Evolutionary conservation across 2,329 filamentous ascomycete genomes (phyloP).

Genomic region (Trematosphaeria pertusa): DNA sequence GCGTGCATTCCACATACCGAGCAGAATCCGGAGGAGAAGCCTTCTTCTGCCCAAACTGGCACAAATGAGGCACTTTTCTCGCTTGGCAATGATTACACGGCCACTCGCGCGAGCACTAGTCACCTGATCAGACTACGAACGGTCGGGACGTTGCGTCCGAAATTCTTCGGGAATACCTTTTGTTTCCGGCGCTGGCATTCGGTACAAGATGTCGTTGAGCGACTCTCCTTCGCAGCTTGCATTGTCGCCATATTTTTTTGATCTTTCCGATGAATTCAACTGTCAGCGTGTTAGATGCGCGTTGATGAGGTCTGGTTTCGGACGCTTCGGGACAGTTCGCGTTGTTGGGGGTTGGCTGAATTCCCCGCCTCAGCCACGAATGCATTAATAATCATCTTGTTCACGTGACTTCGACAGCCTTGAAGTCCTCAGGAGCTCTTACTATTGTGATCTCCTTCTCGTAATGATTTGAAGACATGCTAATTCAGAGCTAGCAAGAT

Average conservation of each 20-base stretch:
- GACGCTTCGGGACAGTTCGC: too few species aligned
- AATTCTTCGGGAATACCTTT: slow-evolving; percentile 46
- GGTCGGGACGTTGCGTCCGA: slow-evolving; percentile 9
- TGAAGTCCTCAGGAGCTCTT: too few species aligned
- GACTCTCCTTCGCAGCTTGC: slow-evolving; percentile 34
- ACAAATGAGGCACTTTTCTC: slow-evolving; percentile 57
- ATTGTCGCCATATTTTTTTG: slow-evolving; percentile 13
- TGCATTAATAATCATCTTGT: too few species aligned
- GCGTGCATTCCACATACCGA: slow-evolving; percentile 22
- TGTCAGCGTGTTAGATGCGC: too few species aligned
- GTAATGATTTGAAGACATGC: too few species aligned
- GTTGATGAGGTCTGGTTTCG: too few species aligned
- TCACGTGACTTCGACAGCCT: too few species aligned
- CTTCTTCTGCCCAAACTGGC: slow-evolving; percentile 52
- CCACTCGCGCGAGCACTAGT: slow-evolving; percentile 58
- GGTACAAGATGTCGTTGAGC: slow-evolving; percentile 47
- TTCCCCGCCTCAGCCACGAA: too few species aligned
- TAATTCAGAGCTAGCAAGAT: too few species aligned
- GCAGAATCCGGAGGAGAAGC: slow-evolving; percentile 24
- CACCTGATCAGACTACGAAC: slow-evolving; percentile 21
- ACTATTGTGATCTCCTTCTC: too few species aligned
- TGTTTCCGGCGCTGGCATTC: slow-evolving; percentile 61
- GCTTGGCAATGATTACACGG: slow-evolving; percentile 60
- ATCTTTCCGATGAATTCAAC: too few species aligned
- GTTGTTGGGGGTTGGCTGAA: too few species aligned